A percentile compares a stretch with the other conserved stretches of the same genome.
phyloP scores from a whole-genome alignment of 2,329 filamentous ascomycete genomes.

The Leptoxyphium fumago region DNA sequence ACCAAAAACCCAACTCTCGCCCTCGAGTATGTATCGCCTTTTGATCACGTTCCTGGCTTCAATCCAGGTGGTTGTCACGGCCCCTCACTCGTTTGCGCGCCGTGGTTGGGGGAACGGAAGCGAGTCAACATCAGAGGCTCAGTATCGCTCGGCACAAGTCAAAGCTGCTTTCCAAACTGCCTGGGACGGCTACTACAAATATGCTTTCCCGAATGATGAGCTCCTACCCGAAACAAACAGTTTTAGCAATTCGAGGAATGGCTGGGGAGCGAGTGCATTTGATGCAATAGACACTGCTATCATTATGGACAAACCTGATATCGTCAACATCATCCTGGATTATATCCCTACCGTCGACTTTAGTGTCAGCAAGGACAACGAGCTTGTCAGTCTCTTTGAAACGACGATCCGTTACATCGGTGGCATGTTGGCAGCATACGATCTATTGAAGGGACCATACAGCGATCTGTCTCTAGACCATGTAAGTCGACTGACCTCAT shows the following conservation, averaged over 20 bases:
- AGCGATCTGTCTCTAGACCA: not conserved
- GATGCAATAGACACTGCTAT: conserved; percentile 70
- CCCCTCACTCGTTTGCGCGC: not conserved
- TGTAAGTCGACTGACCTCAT: not conserved
- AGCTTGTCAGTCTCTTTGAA: conserved; percentile 65
- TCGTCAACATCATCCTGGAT: conserved; percentile 56
- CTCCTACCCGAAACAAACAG: conserved; percentile 52
- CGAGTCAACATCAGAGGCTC: not conserved
- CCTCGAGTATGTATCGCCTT: too few relatives aligned
- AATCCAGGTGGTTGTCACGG: not conserved
- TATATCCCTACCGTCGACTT: conserved; percentile 61
- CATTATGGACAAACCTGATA: conserved; percentile 54
- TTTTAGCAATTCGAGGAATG: conserved; percentile 57
- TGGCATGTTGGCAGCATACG: conserved; percentile 62
- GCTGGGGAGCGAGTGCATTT: conserved; percentile 71
- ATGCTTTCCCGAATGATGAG: conserved; percentile 67
- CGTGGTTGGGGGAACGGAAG: not conserved
- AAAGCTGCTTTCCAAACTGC: conserved; percentile 55
- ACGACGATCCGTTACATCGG: conserved; percentile 81
- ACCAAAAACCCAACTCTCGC: too few relatives aligned
- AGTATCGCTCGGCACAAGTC: conserved; percentile 40
- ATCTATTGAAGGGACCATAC: conserved; percentile 53
- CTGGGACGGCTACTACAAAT: conserved; percentile 44
- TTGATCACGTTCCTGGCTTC: too few relatives aligned
- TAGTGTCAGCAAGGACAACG: conserved; percentile 31